Evolutionary conservation across 371 early-diverging fungal species (phyloP).

Genomic region (Smittium mucronatum): DNA sequence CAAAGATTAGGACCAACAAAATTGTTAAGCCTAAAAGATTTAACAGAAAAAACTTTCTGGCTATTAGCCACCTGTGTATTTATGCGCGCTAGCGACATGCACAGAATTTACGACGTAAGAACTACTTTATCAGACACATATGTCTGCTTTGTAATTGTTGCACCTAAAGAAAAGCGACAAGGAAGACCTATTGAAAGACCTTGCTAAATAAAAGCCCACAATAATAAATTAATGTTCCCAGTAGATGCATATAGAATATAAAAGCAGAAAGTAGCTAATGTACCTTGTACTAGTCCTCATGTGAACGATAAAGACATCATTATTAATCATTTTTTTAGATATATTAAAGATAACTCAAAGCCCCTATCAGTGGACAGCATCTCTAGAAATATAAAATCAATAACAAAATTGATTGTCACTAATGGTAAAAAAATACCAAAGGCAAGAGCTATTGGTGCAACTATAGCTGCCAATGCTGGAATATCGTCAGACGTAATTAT

Average conservation of each 20-base stretch:
- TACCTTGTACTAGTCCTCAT: slow-evolving; percentile 10
- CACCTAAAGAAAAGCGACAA: slow-evolving; percentile 16
- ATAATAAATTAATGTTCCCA: slow-evolving; percentile 11
- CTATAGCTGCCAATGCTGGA: too few species aligned
- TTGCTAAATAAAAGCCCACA: not conserved
- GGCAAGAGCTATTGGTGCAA: too few species aligned
- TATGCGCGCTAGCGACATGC: slow-evolving; percentile 22
- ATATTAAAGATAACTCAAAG: too few species aligned
- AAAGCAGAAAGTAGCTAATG: slow-evolving; percentile 13
- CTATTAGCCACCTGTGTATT: slow-evolving; percentile 18
- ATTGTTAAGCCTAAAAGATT: not conserved
- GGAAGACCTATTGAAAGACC: slow-evolving; percentile 9
- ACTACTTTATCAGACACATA: not conserved
- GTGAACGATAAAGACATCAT: too few species aligned
- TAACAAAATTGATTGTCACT: too few species aligned
- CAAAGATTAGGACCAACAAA: not conserved
- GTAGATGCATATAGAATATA: slow-evolving; percentile 10
- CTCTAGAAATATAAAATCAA: too few species aligned
- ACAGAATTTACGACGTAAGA: slow-evolving; percentile 15
- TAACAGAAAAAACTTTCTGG: slow-evolving; percentile 8
- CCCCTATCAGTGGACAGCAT: too few species aligned
- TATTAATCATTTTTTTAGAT: too few species aligned
- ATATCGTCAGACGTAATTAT: too few species aligned
- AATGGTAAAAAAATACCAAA: too few species aligned
- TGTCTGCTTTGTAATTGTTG: slow-evolving; percentile 9